Conservation (phyloP, 2,329 filamentous ascomycete species). For the Paecilomyces variotii region DNA sequence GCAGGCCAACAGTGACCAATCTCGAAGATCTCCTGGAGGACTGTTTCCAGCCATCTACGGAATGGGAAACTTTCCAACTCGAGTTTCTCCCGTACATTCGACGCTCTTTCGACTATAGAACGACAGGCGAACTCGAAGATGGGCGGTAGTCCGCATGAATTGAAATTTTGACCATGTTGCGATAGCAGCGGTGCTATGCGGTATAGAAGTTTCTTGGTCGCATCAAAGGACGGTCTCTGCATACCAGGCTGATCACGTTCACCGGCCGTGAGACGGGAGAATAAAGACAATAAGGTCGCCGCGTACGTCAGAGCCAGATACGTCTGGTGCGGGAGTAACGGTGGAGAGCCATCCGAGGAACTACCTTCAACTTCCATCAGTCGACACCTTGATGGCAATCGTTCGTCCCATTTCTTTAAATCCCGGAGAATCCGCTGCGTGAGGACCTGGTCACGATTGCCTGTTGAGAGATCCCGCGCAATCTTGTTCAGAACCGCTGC, state of each 20-base stretch:
- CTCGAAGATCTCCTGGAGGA: slow-evolving; percentile 19
- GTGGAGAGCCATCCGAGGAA: slow-evolving; percentile 27
- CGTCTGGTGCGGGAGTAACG: slow-evolving; percentile 32
- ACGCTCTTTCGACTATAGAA: slow-evolving; percentile 28
- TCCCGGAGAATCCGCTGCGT: slow-evolving; percentile 28
- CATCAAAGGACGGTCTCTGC: slow-evolving; percentile 25
- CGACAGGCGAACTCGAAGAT: slow-evolving; percentile 29
- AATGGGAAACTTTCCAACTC: slow-evolving; percentile 28
- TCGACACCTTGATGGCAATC: slow-evolving; percentile 27
- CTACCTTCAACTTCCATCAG: slow-evolving; percentile 29
- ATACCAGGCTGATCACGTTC: slow-evolving; percentile 22
- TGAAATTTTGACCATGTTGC: slow-evolving; percentile 31
- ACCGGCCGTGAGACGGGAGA: slow-evolving; percentile 23
- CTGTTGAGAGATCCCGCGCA: slow-evolving; percentile 20
- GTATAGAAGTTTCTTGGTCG: slow-evolving; percentile 29
- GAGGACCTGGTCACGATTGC: slow-evolving; percentile 20
- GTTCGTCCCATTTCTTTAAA: slow-evolving; percentile 29
- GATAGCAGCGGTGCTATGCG: slow-evolving; percentile 26
- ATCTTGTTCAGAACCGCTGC: slow-evolving; percentile 29
- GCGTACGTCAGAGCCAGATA: slow-evolving; percentile 30
- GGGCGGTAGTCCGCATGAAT: slow-evolving; percentile 27
- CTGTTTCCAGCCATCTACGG: slow-evolving; percentile 24
- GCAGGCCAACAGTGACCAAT: slow-evolving; percentile 25
- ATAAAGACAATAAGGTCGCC: slow-evolving; percentile 29
- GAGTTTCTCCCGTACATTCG: slow-evolving; percentile 18